These are phyloP conservation scores for Taiozyma onychis DNA, from an alignment of 1,139 yeast species.

Conservation along the genomic window DNA sequence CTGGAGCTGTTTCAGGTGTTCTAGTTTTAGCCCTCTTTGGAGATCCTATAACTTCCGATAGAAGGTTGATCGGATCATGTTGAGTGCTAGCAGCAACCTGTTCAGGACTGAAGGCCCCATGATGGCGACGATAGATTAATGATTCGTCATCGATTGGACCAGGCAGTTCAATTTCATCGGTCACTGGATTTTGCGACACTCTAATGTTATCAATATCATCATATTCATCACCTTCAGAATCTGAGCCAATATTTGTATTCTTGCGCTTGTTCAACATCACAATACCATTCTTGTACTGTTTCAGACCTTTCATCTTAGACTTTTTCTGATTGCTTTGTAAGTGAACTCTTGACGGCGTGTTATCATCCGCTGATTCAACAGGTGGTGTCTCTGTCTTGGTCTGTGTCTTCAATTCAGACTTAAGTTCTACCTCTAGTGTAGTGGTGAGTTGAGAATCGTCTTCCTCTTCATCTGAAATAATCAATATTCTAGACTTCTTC, in stretches of 20 bases:
- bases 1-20: background rate
- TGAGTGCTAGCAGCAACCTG: background rate
- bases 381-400: background rate
- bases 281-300: background rate
- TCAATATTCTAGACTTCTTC: background rate
- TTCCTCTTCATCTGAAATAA: background rate
- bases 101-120: background rate
- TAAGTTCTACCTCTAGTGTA: background rate
- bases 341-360: background rate
- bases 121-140: background rate
- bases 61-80: background rate
- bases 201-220: background rate
- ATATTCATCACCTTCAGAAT: background rate
- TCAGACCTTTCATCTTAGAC: background rate
- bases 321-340: background rate
- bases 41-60: background rate
- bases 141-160: background rate
- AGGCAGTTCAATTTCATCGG: background rate
- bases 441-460: background rate
- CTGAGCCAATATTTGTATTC: background rate
- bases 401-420: background rate
- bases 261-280: background rate
- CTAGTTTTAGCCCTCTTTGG: background rate
- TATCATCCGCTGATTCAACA: background rate
- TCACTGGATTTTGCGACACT: background rate